These are phyloP conservation scores for Phyllosticta ampelicida DNA, from an alignment of 2,329 filamentous ascomycete species.

Conservation along the genomic window DNA sequence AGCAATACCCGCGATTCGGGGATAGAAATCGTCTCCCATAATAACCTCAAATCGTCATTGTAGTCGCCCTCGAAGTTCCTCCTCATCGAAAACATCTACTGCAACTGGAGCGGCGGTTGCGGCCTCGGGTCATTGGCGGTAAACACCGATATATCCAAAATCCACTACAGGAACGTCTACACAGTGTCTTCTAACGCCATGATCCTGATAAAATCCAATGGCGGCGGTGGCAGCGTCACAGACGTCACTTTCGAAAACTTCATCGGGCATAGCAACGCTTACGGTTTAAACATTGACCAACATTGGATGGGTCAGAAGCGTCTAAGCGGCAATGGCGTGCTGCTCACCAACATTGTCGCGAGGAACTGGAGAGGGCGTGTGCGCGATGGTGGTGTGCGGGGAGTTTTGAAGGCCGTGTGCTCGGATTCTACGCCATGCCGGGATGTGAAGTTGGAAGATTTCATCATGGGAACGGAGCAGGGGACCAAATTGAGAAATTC, in stretches of 20 bases:
- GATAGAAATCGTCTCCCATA: too few relatives aligned
- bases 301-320: slow-evolving; percentile 39
- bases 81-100: slow-evolving; percentile 50
- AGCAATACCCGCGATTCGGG: not conserved
- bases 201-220: slow-evolving; percentile 53
- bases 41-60: too few relatives aligned
- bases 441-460: slow-evolving; percentile 40
- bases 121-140: slow-evolving; percentile 46
- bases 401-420: slow-evolving; percentile 44
- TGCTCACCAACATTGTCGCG: slow-evolving; percentile 43
- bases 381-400: slow-evolving; percentile 38
- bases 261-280: slow-evolving; percentile 49
- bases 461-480: slow-evolving; percentile 37
- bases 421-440: slow-evolving; percentile 41
- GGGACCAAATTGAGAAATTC: slow-evolving; percentile 32
- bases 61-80: slow-evolving; percentile 42
- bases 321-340: slow-evolving; percentile 39
- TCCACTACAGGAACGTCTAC: slow-evolving; percentile 48
- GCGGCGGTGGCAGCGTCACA: slow-evolving; percentile 43
- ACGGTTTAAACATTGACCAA: slow-evolving; percentile 45
- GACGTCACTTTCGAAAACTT: slow-evolving; percentile 47
- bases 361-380: slow-evolving; percentile 47
- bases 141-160: slow-evolving; percentile 40
- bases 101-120: slow-evolving; percentile 51
- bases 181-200: slow-evolving; percentile 51